These are phyloP conservation scores for Colletotrichum sp. DNA, from an alignment of 2,329 filamentous ascomycete species.

Conservation along the genomic window DNA sequence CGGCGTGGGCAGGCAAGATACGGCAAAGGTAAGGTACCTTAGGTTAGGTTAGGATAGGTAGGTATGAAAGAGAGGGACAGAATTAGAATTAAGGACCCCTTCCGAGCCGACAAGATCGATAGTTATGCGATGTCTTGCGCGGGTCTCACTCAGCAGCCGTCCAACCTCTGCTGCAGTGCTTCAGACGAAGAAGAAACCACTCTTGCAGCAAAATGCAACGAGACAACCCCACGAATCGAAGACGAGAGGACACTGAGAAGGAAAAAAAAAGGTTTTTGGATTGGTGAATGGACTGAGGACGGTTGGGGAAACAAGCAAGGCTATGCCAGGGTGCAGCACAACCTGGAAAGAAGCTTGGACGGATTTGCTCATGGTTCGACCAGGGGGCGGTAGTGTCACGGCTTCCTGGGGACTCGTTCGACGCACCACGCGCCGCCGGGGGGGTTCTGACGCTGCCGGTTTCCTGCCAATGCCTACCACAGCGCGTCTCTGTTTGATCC, in stretches of 20 bases:
- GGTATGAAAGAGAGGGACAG: not conserved
- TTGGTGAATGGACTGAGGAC: not conserved
- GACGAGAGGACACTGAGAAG: not conserved
- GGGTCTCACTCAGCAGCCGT: not conserved
- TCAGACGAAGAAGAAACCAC: conserved; percentile 15
- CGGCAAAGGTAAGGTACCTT: too few relatives aligned
- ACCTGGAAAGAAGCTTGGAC: not conserved
- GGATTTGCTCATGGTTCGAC: conserved; percentile 20
- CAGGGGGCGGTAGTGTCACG: conserved; percentile 13
- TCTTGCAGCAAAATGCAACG: not conserved
- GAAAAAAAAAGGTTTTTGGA: conserved; percentile 4
- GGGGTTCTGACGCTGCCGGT: conserved; percentile 15
- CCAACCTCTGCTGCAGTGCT: not conserved
- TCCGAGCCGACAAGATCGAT: not conserved
- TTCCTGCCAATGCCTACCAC: not conserved
- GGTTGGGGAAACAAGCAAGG: conserved; percentile 1
- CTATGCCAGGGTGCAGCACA: not conserved
- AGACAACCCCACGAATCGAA: not conserved
- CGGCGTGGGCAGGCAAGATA: not conserved
- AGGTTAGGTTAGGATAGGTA: not conserved
- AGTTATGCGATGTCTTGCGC: conserved; percentile 8
- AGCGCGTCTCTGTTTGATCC: conserved; percentile 3
- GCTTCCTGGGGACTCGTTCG: conserved; percentile 14
- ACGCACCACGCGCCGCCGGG: conserved; percentile 9
- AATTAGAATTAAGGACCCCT: not conserved